Evolutionary conservation across 768 basidiomycete species (phyloP), one percentile per base, ranked within the genome.

Genomic region (Gelatoporia subvermispora): DNA sequence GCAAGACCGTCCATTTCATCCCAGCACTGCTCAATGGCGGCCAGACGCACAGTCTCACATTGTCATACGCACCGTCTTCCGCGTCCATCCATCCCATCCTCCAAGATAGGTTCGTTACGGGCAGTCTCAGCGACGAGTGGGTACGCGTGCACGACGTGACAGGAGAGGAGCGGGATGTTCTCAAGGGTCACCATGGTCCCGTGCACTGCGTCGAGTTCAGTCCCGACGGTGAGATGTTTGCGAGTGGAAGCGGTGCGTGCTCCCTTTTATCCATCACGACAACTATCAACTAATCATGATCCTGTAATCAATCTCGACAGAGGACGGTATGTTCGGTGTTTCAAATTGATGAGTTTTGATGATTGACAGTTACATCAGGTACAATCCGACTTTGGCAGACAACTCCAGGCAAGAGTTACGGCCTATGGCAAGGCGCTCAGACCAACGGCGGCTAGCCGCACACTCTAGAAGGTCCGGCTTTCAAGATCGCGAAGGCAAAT

Each of bases 341-440:
- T 44, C 35, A 49, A 22, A 35, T 52, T 35, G 22, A 21, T 24
- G n/a, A n/a, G 17, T 15, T 31, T 38, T 24, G 10, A 42, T 60
- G 35, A 59, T 52, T 43, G 38, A 23, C 18, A 38, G 45, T 38
- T 53, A 35, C 45, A 21, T 18, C 61, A 89, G 90, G 93, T 38
- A 97, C 95, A 4, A 95, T 98, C 60, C 84, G 95, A 39, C 72
- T 98, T 47, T 97, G 94, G 94, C 95, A 96, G 70, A 95, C 90
- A n/a, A 91, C 82, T 8, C 93, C 93, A 9, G 88, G 89, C 10
- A 95, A 90, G 67, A 77, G 80, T 8, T 97, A 97, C 60, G 95
- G 95, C 41, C 72, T 96, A 53, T 97, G 88, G 88, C 84, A 88
- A 68, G 86, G 85, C 20, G 64, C 59, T 31, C 52, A 70, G 57